A percentile compares a stretch with the other conserved stretches of the same genome.
Evolutionary conservation across 2,329 filamentous ascomycete species (phyloP).

Genomic region (Scedosporium aurantiacum): DNA sequence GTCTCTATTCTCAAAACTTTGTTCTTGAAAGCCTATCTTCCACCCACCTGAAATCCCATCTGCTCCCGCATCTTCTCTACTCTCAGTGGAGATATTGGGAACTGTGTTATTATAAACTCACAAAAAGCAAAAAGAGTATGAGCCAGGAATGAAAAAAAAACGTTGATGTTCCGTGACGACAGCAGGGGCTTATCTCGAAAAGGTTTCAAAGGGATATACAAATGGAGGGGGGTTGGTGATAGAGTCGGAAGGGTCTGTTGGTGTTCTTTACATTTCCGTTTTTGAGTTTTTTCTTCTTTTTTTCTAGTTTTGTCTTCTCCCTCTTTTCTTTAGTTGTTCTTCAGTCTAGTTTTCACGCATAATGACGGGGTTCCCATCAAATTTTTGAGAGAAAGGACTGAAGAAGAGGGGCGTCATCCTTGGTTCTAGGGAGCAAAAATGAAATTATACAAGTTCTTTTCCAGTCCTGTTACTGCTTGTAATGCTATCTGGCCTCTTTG

Average conservation of each 20-base stretch:
- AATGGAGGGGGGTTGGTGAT: background rate
- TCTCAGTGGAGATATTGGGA: background rate
- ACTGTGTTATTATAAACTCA: background rate
- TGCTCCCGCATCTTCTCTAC: background rate
- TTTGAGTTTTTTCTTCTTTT: background rate
- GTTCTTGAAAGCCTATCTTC: no score
- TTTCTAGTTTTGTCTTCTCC: conserved; percentile 3
- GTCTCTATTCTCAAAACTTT: background rate
- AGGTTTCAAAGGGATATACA: background rate
- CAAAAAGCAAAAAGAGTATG: background rate
- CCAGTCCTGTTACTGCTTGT: no score
- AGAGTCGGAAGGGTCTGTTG: background rate
- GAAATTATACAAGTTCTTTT: no score
- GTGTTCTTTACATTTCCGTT: background rate
- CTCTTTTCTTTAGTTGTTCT: background rate
- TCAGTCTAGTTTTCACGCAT: conserved; percentile 2
- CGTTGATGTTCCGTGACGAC: background rate
- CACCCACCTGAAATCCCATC: background rate
- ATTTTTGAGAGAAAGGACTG: background rate
- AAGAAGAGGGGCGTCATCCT: background rate
- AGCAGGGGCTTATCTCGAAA: background rate
- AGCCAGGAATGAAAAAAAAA: background rate
- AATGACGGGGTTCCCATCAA: conserved; percentile 3
- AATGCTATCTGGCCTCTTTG: no score
- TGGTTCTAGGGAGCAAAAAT: no score